Conservation (phyloP, 257 asterid species). For the Paulownia fortunei region DNA sequence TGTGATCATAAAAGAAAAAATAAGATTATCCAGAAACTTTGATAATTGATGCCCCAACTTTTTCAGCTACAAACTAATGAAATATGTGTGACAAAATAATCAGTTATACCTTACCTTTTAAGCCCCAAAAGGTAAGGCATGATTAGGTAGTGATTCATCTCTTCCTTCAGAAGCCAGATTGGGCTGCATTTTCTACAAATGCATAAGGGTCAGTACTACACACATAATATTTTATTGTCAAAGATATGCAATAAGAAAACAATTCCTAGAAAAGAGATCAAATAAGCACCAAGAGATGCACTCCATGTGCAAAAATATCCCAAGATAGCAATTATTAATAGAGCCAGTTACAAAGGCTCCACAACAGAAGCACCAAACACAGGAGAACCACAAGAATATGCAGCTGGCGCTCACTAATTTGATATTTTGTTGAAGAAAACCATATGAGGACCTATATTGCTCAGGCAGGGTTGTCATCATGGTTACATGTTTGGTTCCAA, state of each 20-base stretch:
- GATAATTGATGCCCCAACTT: conserved; percentile 20
- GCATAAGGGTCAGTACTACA: conserved; percentile 38
- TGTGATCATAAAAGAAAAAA: background rate
- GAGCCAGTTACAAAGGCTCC: background rate
- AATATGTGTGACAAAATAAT: background rate
- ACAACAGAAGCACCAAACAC: background rate
- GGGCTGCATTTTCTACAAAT: conserved; percentile 59
- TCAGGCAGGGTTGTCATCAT: background rate
- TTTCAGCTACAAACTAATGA: background rate
- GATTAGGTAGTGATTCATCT: conserved; percentile 57
- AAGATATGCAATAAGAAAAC: background rate
- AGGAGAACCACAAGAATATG: background rate
- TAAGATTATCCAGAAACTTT: background rate
- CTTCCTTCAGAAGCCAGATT: conserved; percentile 55
- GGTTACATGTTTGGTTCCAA: conserved; percentile 11
- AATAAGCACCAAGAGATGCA: conserved; percentile 19
- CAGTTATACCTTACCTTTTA: conserved; percentile 63
- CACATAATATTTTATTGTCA: conserved; percentile 15
- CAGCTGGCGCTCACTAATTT: conserved; percentile 10
- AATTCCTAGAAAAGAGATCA: background rate
- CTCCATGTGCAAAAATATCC: background rate
- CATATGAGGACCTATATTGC: background rate
- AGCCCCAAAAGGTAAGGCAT: conserved; percentile 82
- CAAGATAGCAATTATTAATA: conserved; percentile 1
- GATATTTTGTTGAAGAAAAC: background rate